Percentiles rank a stretch among this genome's conserved stretches.
These are phyloP conservation scores for Salix udensis DNA, from an alignment of 345 rosid species.

Conservation along the genomic window DNA sequence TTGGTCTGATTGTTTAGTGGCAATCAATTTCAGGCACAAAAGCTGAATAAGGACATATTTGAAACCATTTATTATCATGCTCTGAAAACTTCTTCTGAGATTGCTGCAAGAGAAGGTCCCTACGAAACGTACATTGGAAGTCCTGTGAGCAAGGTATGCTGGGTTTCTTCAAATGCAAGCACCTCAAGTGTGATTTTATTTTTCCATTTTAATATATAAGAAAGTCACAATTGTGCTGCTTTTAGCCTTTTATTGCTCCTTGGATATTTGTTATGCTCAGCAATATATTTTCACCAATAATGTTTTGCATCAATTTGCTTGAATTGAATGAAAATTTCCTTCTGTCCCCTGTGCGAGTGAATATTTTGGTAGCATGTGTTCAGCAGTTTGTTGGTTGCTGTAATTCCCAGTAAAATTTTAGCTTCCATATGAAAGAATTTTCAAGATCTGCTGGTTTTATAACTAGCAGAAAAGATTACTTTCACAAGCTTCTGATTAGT, in stretches of 20 bases:
- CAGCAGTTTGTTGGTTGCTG: not conserved
- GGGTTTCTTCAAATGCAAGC: not conserved
- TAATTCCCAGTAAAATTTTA: not conserved
- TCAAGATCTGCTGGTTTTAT: not conserved
- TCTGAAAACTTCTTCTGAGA: constrained; percentile 62
- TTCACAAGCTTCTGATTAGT: constrained; percentile 12
- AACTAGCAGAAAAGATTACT: not conserved
- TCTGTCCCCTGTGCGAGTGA: not conserved
- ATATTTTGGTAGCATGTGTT: not conserved
- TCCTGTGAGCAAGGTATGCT: constrained; percentile 88
- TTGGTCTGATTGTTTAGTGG: constrained; percentile 20
- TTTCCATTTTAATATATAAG: not conserved
- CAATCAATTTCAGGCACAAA: constrained; percentile 60
- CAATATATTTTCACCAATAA: not conserved
- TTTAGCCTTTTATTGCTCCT: not conserved
- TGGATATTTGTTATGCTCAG: not conserved
- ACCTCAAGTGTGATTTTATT: not conserved
- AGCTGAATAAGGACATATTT: constrained; percentile 82
- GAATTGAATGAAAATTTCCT: not conserved
- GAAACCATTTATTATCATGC: constrained; percentile 89
- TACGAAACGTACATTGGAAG: constrained; percentile 77
- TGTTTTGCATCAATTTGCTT: not conserved
- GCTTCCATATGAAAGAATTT: not conserved
- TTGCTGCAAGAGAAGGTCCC: constrained; percentile 66
- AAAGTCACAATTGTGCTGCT: not conserved